Evolutionary conservation across 2,329 filamentous ascomycete species (phyloP), one percentile per base, ranked within the genome.

Genomic region (Trichoderma koningiopsis): DNA sequence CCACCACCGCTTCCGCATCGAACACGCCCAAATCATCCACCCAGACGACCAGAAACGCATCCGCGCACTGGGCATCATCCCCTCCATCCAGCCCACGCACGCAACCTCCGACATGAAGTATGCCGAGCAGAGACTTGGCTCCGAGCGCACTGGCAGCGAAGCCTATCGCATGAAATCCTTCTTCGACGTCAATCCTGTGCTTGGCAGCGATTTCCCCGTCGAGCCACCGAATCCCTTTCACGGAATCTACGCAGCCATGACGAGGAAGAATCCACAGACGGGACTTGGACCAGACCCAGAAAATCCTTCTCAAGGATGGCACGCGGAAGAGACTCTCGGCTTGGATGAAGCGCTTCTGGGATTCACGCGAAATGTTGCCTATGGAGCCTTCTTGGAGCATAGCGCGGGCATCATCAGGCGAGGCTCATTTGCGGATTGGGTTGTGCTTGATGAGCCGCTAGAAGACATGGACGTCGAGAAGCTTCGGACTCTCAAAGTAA

Each of bases 191-290:
- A 77, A 77, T 0, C 86, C 87, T 4, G 79, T 91, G 0, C 82
- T 92, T 1, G 90, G 90, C 2, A 91, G 88, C 60, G 90, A 92
- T 74, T 92, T 92, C 73, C 90, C 90, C 47, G 90, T 92, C 8
- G 90, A 92, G 76, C 90, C 89, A 2, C 85, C 89, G 0, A 86
- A 87, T 73, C 88, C 90, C 2, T 90, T 91, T 72, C 85, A 89
- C 68, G 90, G 90, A 22, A 87, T 92, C 49, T 92, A 91, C 73
- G 89, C 90, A 4, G 90, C 90, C 3, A 83, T 91, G 2, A 85
- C 89, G 14, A 82, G 90, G 68, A 84, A 84, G 53, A 88, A 81
- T 70, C 90, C 90, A 1, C 82, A 82, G 57, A 88, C 88, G 0
- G 86, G 85, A 0, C 80, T 79, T 1, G 86, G 85, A 0, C 80